phyloP scores from a whole-genome alignment of 1,139 yeast species.

The Zygosaccharomyces pseudobailii region DNA sequence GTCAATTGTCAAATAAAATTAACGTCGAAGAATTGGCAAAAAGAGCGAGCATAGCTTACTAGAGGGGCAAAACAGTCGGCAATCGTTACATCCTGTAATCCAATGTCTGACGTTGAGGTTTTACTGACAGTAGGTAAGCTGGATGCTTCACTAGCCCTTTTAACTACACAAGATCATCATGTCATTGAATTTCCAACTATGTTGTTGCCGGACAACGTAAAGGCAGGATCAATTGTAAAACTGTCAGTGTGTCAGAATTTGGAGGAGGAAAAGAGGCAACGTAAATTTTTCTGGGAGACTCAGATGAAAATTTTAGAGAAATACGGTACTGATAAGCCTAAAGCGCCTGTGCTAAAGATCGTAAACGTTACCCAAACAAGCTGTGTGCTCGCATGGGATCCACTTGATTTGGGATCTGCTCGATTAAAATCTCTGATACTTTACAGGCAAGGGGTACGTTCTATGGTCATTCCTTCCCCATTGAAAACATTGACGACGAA shows the following conservation, averaged over 20 bases:
- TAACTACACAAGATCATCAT: slow-evolving; percentile 89
- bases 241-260: slow-evolving; percentile 78
- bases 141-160: slow-evolving; percentile 88
- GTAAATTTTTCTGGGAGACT: slow-evolving; percentile 50
- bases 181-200: slow-evolving; percentile 94
- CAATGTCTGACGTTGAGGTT: slow-evolving; percentile 41
- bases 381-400: slow-evolving; percentile 93
- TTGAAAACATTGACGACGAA: slow-evolving; percentile 75
- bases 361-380: slow-evolving; percentile 90
- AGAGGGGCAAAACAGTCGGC: neutral
- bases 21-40: neutral
- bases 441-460: slow-evolving; percentile 63
- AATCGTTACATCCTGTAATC: neutral
- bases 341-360: slow-evolving; percentile 62
- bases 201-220: slow-evolving; percentile 81
- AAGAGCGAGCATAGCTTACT: neutral
- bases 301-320: slow-evolving; percentile 70
- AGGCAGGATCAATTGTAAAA: slow-evolving; percentile 90
- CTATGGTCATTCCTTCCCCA: slow-evolving; percentile 86
- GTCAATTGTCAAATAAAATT: neutral
- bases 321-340: slow-evolving; percentile 73
- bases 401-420: slow-evolving; percentile 78
- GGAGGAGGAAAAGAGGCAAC: slow-evolving; percentile 62
- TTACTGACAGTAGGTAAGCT: slow-evolving; percentile 92
- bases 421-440: slow-evolving; percentile 69